Percentiles rank a stretch among this genome's conserved stretches.
Conservation (phyloP, 805 yeast species). For the Lipomyces oligophaga region DNA sequence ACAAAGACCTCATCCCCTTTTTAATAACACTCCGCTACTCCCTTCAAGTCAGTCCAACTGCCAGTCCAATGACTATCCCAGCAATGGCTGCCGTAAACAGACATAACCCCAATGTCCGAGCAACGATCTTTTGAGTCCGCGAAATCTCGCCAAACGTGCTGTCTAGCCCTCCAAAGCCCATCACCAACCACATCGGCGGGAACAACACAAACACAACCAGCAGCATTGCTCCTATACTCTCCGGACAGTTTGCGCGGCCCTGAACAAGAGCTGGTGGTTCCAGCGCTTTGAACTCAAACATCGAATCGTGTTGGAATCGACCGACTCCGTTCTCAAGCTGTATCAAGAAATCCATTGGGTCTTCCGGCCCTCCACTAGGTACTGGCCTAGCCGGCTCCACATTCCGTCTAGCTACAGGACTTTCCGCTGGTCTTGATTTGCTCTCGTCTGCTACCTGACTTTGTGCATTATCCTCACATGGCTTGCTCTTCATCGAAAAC, state of each 20-base stretch:
- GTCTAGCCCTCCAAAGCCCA: slow-evolving; percentile 41
- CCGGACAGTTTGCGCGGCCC: slow-evolving; percentile 2
- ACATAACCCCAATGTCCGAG: slow-evolving; percentile 37
- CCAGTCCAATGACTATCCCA: slow-evolving; percentile 27
- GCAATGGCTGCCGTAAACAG: slow-evolving; percentile 18
- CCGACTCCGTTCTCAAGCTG: slow-evolving; percentile 12
- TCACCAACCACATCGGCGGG: slow-evolving; percentile 42
- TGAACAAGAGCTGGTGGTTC: slow-evolving; percentile 8
- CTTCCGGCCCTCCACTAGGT: not conserved
- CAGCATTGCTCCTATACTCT: slow-evolving; percentile 27
- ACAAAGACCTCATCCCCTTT: too few species aligned
- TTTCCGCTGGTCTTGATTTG: not conserved
- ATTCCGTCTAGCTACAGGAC: not conserved
- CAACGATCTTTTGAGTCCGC: slow-evolving; percentile 33
- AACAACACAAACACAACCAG: slow-evolving; percentile 32
- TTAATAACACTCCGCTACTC: too few species aligned
- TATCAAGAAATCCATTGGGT: slow-evolving; percentile 15
- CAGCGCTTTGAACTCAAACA: slow-evolving; percentile 10
- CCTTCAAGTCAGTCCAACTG: slow-evolving; percentile 28
- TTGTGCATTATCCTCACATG: too few species aligned
- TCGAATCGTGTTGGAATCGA: slow-evolving; percentile 8
- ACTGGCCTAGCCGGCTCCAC: not conserved
- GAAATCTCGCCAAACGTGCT: slow-evolving; percentile 36
- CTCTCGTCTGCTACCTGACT: not conserved
- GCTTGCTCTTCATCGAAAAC: too few species aligned